Conservation (phyloP, 352 stramenopile species). For the Saprolegnia parasitica region DNA sequence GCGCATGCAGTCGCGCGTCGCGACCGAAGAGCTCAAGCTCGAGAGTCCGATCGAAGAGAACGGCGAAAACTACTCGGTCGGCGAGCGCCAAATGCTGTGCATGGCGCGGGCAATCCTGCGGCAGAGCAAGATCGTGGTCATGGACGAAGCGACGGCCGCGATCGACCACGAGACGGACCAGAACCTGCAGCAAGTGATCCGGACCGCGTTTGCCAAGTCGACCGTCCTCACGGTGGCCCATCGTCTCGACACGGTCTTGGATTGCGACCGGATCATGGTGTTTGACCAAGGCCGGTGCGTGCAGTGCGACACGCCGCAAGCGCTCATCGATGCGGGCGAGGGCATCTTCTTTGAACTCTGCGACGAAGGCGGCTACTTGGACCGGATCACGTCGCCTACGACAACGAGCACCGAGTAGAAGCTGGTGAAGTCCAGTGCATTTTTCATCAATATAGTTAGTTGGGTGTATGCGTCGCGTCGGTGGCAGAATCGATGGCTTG, state of each 20-base stretch:
- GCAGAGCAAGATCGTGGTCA: slow-evolving; percentile 36
- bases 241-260: no score
- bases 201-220: slow-evolving; percentile 88
- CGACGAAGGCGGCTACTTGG: slow-evolving; percentile 31
- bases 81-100: slow-evolving; percentile 85
- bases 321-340: slow-evolving; percentile 45
- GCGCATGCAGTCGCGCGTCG: background rate
- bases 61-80: slow-evolving; percentile 83
- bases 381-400: slow-evolving; percentile 9
- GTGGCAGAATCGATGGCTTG: no score
- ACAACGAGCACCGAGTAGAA: background rate
- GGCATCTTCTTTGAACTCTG: slow-evolving; percentile 36
- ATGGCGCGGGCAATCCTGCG: slow-evolving; percentile 78
- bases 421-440: no score
- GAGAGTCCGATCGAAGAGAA: slow-evolving; percentile 63
- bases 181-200: slow-evolving; percentile 88
- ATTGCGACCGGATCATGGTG: slow-evolving; percentile 77
- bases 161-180: slow-evolving; percentile 69
- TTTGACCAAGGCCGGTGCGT: slow-evolving; percentile 52
- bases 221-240: slow-evolving; percentile 98
- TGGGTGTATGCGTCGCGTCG: no score
- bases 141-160: slow-evolving; percentile 39
- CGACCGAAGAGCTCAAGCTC: slow-evolving; percentile 32
- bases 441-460: no score
- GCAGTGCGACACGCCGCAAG: slow-evolving; percentile 72